These are phyloP conservation scores for Fabrea salina DNA, from an alignment of 169 alveolate genomes.

Conservation along the genomic window DNA sequence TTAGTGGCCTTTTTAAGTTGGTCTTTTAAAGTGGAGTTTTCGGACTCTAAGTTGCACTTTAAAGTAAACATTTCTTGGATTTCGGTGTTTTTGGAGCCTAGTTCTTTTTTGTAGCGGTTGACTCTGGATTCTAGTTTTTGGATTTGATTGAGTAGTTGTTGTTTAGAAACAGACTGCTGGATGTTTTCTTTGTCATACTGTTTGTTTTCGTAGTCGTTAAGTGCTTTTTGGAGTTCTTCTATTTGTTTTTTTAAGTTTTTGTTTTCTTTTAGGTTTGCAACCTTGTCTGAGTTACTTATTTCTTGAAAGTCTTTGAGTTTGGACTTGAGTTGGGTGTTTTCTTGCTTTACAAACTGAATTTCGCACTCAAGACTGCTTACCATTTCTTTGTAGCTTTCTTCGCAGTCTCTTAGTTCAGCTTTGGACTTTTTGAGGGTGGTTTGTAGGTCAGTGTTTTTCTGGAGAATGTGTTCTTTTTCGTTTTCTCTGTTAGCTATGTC, in stretches of 20 bases:
- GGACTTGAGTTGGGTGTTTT: background rate
- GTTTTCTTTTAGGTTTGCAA: no score
- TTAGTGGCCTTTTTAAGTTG: background rate
- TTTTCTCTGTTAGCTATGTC: background rate
- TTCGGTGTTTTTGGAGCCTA: background rate
- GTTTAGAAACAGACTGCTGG: no score
- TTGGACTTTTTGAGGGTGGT: conserved; percentile 20
- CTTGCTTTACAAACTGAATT: background rate
- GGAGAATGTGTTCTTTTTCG: conserved; percentile 11
- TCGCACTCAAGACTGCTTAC: conserved; percentile 8
- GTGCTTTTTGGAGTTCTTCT: no score
- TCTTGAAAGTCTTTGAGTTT: background rate
- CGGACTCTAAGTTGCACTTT: background rate
- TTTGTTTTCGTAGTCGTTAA: no score
- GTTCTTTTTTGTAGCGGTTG: background rate
- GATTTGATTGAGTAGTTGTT: no score
- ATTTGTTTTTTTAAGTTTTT: no score
- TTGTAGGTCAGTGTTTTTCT: background rate
- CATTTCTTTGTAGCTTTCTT: background rate
- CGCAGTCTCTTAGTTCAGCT: background rate
- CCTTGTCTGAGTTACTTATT: no score
- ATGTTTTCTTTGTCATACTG: no score
- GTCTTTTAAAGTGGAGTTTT: background rate
- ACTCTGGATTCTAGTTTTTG: background rate
- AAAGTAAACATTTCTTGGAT: background rate